Evolutionary conservation across 495 filamentous ascomycete genomes (phyloP), one percentile per base, ranked within the genome.

Genomic region (Schizothecium vesticola): DNA sequence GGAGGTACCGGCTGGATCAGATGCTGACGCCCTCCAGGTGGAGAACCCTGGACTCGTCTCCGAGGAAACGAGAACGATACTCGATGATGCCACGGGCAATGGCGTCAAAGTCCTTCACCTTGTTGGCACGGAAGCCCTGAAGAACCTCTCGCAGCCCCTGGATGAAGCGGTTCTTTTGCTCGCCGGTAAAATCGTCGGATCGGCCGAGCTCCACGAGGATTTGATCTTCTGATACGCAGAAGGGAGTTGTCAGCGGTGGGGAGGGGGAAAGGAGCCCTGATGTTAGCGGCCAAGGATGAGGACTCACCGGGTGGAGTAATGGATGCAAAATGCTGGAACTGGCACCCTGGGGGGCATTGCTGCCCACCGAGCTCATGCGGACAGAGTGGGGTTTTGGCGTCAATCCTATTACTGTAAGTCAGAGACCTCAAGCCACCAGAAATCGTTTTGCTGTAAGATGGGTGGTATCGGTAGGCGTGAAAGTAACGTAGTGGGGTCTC

Each of bases 321-420:
- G 70, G 87, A 85, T 68, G 84, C 81, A 72, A 94, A 92, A 81
- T 98, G 96, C 80, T 97, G 94, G 71, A 82, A 86, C 66, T 87
- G 78, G 71, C 82, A 85, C 72, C 90, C 91, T 72, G 92, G 87
- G 69, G 94, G 92, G 79, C 95, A 99, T 64, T 86, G 82, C 62
- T 92, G 90, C 33, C 89, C 90, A 36, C 83, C 81, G 69, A 90
- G 76, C 74, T 96, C 93, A 72, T 83, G 89, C 2, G 83, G 87
- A 77, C 95, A 98, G 22, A 98, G 66, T 61, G 84, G 85, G 69
- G 84, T 88, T 70, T 86, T 83, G 8, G 90, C 80, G 74, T 97
- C 86, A 76, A 98, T 94, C 65, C 86, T 87, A 78, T 94, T 88
- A 77, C 92, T 97, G 81, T 94, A 98, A 58, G 92, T 97, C 84